These are phyloP conservation scores for Gynochthodes officinalis DNA, from an alignment of 257 asterid species.

Conservation along the genomic window DNA sequence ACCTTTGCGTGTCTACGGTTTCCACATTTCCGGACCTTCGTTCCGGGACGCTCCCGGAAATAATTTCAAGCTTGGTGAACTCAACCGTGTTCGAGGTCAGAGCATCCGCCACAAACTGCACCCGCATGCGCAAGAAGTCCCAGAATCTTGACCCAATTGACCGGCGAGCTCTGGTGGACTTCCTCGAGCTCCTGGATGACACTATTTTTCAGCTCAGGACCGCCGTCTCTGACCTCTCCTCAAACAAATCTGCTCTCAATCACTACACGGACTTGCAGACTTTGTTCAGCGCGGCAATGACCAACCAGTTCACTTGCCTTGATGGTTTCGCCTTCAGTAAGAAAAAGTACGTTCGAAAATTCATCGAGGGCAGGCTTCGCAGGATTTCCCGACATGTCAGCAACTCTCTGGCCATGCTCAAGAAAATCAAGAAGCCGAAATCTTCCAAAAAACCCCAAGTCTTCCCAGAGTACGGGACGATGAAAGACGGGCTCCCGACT, in stretches of 20 bases:
- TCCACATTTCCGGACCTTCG: constrained; percentile 57
- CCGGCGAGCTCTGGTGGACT: constrained; percentile 71
- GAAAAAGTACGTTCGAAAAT: constrained; percentile 46
- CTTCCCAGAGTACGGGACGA: constrained; percentile 39
- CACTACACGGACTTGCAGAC: constrained; percentile 62
- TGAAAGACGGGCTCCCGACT: constrained; percentile 48
- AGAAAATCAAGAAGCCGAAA: constrained; percentile 43
- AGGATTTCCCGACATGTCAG: constrained; percentile 73
- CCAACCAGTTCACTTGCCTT: constrained; percentile 87
- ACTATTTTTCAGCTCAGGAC: constrained; percentile 46
- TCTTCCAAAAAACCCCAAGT: constrained; percentile 14
- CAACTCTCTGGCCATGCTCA: constrained; percentile 76
- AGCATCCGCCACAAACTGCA: constrained; percentile 48
- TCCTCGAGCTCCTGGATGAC: constrained; percentile 58
- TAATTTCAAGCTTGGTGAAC: constrained; percentile 63
- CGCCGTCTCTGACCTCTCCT: constrained; percentile 41
- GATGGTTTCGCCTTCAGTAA: constrained; percentile 72
- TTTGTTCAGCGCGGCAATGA: constrained; percentile 88
- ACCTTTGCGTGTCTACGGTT: constrained; percentile 72
- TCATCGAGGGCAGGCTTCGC: constrained; percentile 46
- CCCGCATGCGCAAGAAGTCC: constrained; percentile 51
- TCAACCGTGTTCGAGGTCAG: constrained; percentile 58
- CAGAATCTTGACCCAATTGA: constrained; percentile 49
- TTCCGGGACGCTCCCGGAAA: constrained; percentile 54
- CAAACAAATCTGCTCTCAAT: constrained; percentile 25